Conservation (phyloP, 495 filamentous ascomycete species). For the Aspergillus leporis region DNA sequence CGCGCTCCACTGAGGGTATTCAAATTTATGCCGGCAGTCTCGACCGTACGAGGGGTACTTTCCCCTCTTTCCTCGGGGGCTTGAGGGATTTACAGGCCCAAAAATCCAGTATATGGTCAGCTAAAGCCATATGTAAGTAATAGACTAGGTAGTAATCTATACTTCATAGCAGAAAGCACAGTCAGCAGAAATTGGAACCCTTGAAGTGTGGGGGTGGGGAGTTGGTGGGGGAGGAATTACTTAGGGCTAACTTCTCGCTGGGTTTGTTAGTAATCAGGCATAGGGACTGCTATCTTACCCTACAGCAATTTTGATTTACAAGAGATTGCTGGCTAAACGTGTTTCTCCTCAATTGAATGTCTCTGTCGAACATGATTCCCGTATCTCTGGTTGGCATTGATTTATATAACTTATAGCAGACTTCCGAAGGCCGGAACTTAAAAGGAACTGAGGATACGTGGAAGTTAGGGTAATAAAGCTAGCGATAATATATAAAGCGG, state of each 20-base stretch:
- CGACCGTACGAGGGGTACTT: background rate
- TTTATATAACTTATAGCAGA: too few species aligned
- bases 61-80: background rate
- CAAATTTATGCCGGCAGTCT: background rate
- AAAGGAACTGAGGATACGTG: too few species aligned
- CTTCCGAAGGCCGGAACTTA: too few species aligned
- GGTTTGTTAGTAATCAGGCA: background rate
- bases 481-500: too few species aligned
- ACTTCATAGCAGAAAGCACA: too few species aligned
- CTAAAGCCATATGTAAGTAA: too few species aligned
- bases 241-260: background rate
- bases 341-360: background rate
- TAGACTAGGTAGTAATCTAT: too few species aligned
- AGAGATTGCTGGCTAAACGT: background rate
- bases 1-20: background rate
- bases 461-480: too few species aligned
- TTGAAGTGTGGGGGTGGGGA: conserved; percentile 2
- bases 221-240: background rate
- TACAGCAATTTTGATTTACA: background rate
- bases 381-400: too few species aligned
- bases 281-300: background rate
- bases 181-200: background rate
- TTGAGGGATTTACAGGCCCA: background rate
- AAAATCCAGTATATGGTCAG: background rate
- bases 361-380: background rate